Evolutionary conservation across 2,329 filamentous ascomycete species (phyloP), one percentile per base, ranked within the genome.

Genomic region (Beauveria sp.): DNA sequence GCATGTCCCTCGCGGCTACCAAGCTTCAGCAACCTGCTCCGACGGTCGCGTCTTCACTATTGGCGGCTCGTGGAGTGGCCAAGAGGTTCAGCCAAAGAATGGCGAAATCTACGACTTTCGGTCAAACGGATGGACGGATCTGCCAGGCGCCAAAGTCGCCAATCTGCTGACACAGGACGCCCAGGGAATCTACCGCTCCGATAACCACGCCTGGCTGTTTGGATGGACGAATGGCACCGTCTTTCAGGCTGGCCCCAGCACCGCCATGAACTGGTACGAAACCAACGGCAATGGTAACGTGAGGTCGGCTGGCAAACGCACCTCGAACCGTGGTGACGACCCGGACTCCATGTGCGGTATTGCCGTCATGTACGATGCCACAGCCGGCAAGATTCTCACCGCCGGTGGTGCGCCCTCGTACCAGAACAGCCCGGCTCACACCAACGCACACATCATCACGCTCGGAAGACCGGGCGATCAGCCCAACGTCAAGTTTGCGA

Each of bases 361-460:
- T 53, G 77, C 78, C 5, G 76, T 82, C 64, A 85, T 86, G 82
- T 86, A 80, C 65, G 83, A 86, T 66, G 81, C 82, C 31, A 77
- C 83, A 60, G 76, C 77, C 1, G 83, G 83, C 38, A 83, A 84
- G 68, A 84, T 85, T 38, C 71, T 85, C 2, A 78, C 80, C 0
- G 71, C 76, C 16, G 83, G 83, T 10, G 83, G 83, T 9, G 70
- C 77, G 0, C 71, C 75, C 0, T 71, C 73, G 40, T 85, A 84
- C 65, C 71, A 77, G 31, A 65, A 76, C 56, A 71, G 71, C n/a
- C 63, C 70, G 7, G 77, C 77, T 1, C 77, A 76, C 0, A 71
- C 69, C 6, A 75, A 76, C 63, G 80, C 80, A 0, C 77, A 82
- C 66, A 65, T 84, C 64, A 78, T 83, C 45, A 83, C 80, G 0